Conservation (phyloP, 768 basidiomycete genomes). For the Rubroboletus pulcherrimus region DNA sequence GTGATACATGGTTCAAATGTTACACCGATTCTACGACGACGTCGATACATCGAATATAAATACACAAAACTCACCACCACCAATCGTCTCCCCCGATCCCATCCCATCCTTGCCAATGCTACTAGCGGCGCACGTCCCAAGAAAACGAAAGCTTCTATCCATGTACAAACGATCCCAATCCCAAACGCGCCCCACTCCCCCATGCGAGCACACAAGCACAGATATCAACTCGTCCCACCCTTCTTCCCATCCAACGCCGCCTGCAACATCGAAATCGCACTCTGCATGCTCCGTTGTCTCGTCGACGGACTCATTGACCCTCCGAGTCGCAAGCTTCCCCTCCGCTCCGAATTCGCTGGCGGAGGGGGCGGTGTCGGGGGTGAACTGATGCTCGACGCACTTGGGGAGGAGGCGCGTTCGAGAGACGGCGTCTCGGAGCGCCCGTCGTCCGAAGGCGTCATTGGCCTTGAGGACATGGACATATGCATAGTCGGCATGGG, state of each 20-base stretch:
- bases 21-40: not conserved
- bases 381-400: constrained; percentile 22
- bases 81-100: not conserved
- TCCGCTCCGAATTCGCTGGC: constrained; percentile 15
- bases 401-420: constrained; percentile 26
- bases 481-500: not conserved
- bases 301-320: constrained; percentile 20
- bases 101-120: not conserved
- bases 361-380: constrained; percentile 25
- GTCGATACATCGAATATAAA: not conserved
- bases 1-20: too few relatives aligned
- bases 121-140: not conserved
- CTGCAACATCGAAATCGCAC: constrained; percentile 25
- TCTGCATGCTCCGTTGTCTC: constrained; percentile 22
- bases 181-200: not conserved
- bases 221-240: constrained; percentile 11
- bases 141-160: not conserved
- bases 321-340: constrained; percentile 17
- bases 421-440: constrained; percentile 23
- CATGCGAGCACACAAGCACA: not conserved
- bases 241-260: constrained; percentile 28
- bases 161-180: not conserved
- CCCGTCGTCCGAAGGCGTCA: constrained; percentile 35
- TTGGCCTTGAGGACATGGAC: not conserved
- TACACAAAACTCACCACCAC: not conserved